Percentiles rank a stretch among this genome's conserved stretches.
Evolutionary conservation across 805 yeast species (phyloP).

Genomic region (Ogataea chonburiensis): DNA sequence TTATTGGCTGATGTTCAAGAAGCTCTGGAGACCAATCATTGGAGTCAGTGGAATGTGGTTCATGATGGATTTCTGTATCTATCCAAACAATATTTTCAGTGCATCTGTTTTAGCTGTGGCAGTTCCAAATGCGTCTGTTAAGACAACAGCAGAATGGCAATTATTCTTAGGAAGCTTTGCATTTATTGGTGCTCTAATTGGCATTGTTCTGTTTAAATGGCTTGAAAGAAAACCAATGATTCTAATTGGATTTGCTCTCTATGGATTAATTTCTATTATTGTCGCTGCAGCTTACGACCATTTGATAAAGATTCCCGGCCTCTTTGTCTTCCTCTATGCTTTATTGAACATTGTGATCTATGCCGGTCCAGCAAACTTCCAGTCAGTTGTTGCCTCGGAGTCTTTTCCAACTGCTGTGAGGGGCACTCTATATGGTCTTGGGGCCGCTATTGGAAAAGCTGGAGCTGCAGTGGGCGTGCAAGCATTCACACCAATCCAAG

Average conservation of each 20-base stretch:
- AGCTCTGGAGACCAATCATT: conserved; percentile 45
- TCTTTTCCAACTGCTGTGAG: conserved; percentile 50
- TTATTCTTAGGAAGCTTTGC: conserved; percentile 41
- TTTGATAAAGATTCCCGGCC: conserved; percentile 28
- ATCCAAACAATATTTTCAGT: conserved; percentile 63
- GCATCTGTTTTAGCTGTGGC: conserved; percentile 43
- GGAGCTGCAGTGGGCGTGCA: conserved; percentile 53
- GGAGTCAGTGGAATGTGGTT: conserved; percentile 64
- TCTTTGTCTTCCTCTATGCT: conserved; percentile 46
- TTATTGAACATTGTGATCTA: conserved; percentile 44
- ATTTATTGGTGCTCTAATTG: conserved; percentile 44
- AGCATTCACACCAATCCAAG: conserved; percentile 45
- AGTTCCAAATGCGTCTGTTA: conserved; percentile 35
- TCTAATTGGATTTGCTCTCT: conserved; percentile 26
- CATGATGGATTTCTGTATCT: conserved; percentile 61
- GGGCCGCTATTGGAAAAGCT: conserved; percentile 51
- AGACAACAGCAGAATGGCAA: conserved; percentile 46
- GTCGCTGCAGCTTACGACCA: conserved; percentile 42
- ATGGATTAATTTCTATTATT: conserved; percentile 45
- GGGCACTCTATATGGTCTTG: conserved; percentile 47
- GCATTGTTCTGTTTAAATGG: conserved; percentile 39
- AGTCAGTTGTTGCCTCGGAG: conserved; percentile 46
- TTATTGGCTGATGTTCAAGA: conserved; percentile 53
- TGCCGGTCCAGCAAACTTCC: conserved; percentile 48
- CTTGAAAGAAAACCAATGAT: conserved; percentile 44